Evolutionary conservation across 2,329 filamentous ascomycete genomes (phyloP).

Genomic region (Fusarium multiceps): DNA sequence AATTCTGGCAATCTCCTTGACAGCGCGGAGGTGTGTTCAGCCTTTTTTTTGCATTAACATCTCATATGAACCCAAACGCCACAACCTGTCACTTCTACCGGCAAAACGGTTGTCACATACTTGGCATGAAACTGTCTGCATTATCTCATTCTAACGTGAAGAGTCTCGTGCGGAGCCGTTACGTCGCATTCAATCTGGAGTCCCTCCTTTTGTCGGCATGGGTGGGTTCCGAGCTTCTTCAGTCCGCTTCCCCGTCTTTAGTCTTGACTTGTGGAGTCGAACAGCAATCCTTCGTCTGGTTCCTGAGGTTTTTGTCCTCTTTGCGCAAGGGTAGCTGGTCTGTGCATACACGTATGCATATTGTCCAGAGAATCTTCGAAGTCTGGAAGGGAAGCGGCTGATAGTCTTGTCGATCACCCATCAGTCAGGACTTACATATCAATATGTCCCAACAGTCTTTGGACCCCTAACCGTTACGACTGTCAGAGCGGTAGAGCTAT

Average conservation of each 20-base stretch:
- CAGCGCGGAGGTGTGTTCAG: not conserved
- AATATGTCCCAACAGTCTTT: not conserved
- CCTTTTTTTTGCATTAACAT: not conserved
- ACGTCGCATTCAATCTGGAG: slow-evolving; percentile 15
- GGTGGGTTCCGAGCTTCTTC: not conserved
- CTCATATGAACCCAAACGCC: not conserved
- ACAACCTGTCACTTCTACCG: not conserved
- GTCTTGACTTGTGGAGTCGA: not conserved
- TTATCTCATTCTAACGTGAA: not conserved
- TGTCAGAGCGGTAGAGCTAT: not conserved
- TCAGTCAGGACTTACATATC: not conserved
- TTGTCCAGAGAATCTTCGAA: too few relatives aligned
- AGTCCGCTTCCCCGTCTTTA: not conserved
- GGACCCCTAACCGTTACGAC: not conserved
- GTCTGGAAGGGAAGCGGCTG: not conserved
- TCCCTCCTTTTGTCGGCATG: not conserved
- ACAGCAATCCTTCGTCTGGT: not conserved
- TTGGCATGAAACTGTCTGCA: not conserved
- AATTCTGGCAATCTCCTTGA: not conserved
- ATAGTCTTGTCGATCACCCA: not conserved
- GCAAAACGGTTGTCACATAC: not conserved
- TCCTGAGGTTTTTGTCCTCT: not conserved
- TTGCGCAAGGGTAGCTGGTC: not conserved
- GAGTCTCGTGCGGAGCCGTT: not conserved
- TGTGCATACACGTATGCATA: too few relatives aligned